Base-by-base conservation (phyloP, 441 rosid genomes). In the Iberis amara region DNA sequence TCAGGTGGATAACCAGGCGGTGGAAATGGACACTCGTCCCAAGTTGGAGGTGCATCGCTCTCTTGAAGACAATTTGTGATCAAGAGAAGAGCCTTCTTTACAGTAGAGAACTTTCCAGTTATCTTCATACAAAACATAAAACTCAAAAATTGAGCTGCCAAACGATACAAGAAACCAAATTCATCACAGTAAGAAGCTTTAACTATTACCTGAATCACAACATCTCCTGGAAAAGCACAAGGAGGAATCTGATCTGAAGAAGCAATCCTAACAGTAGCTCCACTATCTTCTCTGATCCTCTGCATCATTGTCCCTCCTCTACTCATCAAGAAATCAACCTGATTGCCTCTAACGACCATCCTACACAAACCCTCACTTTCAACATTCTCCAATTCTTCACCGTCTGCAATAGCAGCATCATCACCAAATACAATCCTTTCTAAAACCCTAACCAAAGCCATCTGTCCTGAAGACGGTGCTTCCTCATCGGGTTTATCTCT, bases 391-490 rank as follows among this genome's bases (percentile, higher is more conserved):
- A 38, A 55, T 27, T 64, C 79, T 45, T 23, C 61, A 32, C 61
- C 57, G 4, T 57, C 55, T 0, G 11, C 71, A 9, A 40, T 35
- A 55, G 26, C 62, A 31, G 63, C 72, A 4, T 68, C 76, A 15
- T 70, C 80, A 32, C 73, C 73, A 27, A 68, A 73, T 61, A 78
- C 76, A 14, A 78, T 68, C 32, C 76, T 66, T 56, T 80, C 86
- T 24, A 76, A 78, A 45, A 76, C 79, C 70, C 75, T 68, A 52
- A 76, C 48, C 7, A 78, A 63, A 44, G 74, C 76, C 62, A 57
- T 71, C 41, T 73, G 79, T n/a, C 63, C 76, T 11, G 77, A 60
- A 7, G 78, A 68, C 56, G 64, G 33, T 1, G 33, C 57, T 54
- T 55, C 76, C 21, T 55, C 73, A 12, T 46, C 58, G 45, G 52